Conservation (phyloP, 2,329 filamentous ascomycete species). For the Trichoderma breve region DNA sequence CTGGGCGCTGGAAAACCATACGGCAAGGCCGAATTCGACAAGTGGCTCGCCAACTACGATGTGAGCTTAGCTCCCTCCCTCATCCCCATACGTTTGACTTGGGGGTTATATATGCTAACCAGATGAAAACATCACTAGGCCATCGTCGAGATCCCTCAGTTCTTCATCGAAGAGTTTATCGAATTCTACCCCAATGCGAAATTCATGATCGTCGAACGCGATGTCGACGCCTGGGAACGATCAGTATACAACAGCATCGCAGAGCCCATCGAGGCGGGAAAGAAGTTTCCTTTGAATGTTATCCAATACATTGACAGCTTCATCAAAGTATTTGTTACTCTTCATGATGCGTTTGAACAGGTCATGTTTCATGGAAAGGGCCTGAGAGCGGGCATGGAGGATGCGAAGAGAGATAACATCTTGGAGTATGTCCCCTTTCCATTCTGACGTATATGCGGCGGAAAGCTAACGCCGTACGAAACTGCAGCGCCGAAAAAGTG, state of each 20-base stretch:
- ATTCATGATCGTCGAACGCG: conserved; percentile 37
- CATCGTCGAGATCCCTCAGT: conserved; percentile 22
- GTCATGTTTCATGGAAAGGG: conserved; percentile 17
- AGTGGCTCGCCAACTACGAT: conserved; percentile 40
- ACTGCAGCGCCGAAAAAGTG: conserved; percentile 27
- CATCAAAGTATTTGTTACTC: conserved; percentile 3
- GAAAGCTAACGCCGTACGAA: neutral
- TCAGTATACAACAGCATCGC: conserved; percentile 29
- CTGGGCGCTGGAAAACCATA: conserved; percentile 32
- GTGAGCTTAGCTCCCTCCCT: conserved; percentile 25
- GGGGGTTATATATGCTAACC: neutral
- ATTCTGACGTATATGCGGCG: neutral
- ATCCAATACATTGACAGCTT: conserved; percentile 28
- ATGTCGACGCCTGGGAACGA: conserved; percentile 34
- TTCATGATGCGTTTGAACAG: conserved; percentile 15
- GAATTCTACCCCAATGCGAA: conserved; percentile 33
- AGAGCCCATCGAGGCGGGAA: neutral
- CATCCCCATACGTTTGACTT: neutral
- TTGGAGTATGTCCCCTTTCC: neutral
- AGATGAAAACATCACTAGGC: neutral
- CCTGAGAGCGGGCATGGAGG: conserved; percentile 1
- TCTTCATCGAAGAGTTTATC: conserved; percentile 32
- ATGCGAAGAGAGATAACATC: neutral
- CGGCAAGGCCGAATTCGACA: conserved; percentile 39
- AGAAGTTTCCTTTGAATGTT: conserved; percentile 28